Conservation (phyloP, 179 eudicot species). For the Silene coronaria region DNA sequence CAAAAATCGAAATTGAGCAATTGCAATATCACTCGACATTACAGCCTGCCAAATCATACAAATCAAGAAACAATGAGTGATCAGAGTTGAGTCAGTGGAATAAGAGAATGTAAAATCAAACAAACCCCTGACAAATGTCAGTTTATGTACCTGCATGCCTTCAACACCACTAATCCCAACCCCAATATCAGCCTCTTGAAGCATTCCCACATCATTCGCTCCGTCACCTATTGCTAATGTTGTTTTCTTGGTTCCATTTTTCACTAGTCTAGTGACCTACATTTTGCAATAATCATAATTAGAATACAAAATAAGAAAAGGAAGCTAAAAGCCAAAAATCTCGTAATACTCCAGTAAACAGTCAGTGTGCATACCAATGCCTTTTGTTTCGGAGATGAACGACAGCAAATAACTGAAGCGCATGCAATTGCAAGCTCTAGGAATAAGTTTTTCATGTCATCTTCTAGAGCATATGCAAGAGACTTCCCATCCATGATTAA, state of each 20-base stretch:
- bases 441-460: slow-evolving; percentile 52
- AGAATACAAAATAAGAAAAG: slow-evolving; percentile 11
- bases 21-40: slow-evolving; percentile 85
- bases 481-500: slow-evolving; percentile 89
- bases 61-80: background rate
- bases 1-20: slow-evolving; percentile 78
- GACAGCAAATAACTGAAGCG: slow-evolving; percentile 91
- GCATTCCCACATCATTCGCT: slow-evolving; percentile 94
- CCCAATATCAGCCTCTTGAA: slow-evolving; percentile 93
- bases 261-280: slow-evolving; percentile 76
- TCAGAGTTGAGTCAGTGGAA: background rate
- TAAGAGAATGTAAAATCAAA: background rate
- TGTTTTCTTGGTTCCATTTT: slow-evolving; percentile 55
- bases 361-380: slow-evolving; percentile 45
- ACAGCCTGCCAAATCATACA: slow-evolving; percentile 48
- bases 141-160: slow-evolving; percentile 69
- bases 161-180: slow-evolving; percentile 85
- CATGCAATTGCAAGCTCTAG: slow-evolving; percentile 71
- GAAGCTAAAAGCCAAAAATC: background rate
- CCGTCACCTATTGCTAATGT: slow-evolving; percentile 90
- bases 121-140: background rate
- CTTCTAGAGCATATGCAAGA: slow-evolving; percentile 70
- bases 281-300: slow-evolving; percentile 11
- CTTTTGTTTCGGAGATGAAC: slow-evolving; percentile 90
- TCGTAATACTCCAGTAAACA: background rate